Percentiles rank a stretch among this genome's conserved stretches.
Evolutionary conservation across 2,329 filamentous ascomycete species (phyloP).

Genomic region (Botrytis hyacinthi): DNA sequence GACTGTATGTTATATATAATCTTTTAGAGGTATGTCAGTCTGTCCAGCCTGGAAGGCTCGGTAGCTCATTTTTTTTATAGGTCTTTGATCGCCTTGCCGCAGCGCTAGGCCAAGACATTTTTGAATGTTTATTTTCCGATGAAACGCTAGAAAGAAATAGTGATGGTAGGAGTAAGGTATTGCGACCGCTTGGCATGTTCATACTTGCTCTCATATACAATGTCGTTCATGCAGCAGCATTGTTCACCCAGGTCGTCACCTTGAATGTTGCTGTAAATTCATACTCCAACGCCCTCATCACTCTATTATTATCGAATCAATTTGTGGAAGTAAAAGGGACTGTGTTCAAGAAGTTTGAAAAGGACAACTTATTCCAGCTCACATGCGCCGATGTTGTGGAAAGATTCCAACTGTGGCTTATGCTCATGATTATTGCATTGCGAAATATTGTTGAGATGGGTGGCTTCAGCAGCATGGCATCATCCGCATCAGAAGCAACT

Average conservation of each 20-base stretch:
- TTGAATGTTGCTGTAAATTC: slow-evolving; percentile 98
- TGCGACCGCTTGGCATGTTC: slow-evolving; percentile 90
- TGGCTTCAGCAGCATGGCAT: slow-evolving; percentile 62
- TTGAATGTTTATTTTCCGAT: slow-evolving; percentile 91
- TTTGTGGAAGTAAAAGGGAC: slow-evolving; percentile 99
- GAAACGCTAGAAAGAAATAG: slow-evolving; percentile 87
- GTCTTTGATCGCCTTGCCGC: slow-evolving; percentile 86
- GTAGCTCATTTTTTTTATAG: slow-evolving; percentile 85
- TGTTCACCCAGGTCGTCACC: slow-evolving; percentile 98
- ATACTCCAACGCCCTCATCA: slow-evolving; percentile 93
- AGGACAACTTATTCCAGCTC: slow-evolving; percentile 94
- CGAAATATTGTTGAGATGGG: slow-evolving; percentile 96
- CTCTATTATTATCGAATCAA: slow-evolving; percentile 91
- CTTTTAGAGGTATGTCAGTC: slow-evolving; percentile 68
- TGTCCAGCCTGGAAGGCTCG: background rate
- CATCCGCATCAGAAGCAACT: slow-evolving; percentile 51
- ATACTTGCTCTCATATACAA: slow-evolving; percentile 83
- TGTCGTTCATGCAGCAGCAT: slow-evolving; percentile 76
- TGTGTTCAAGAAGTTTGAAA: slow-evolving; percentile 98
- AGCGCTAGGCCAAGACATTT: slow-evolving; percentile 89
- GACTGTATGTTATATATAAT: slow-evolving; percentile 98
- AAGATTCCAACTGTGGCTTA: slow-evolving; percentile 95
- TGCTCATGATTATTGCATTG: slow-evolving; percentile 93
- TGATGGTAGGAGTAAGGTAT: slow-evolving; percentile 85
- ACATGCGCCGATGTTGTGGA: slow-evolving; percentile 97